phyloP scores from a whole-genome alignment of 139 green algal genomes.

The Picochlorum costavermella region DNA sequence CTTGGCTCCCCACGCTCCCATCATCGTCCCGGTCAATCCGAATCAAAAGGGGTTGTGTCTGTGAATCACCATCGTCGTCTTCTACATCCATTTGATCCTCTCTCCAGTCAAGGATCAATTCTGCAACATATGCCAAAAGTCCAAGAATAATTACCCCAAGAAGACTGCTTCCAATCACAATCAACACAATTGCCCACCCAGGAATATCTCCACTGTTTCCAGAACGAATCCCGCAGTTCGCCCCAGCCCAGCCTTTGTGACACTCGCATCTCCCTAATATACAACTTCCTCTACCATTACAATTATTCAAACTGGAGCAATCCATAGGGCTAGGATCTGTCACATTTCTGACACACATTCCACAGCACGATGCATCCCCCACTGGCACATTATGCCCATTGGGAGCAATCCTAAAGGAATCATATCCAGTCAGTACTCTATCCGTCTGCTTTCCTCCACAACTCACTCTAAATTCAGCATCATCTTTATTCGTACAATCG shows the following conservation, averaged over 20 bases:
- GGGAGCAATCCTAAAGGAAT: conserved; percentile 23
- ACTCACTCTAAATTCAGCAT: conserved; percentile 32
- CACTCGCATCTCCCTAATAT: conserved; percentile 53
- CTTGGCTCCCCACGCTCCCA: conserved; percentile 36
- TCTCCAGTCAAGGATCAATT: conserved; percentile 12
- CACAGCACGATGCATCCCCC: conserved; percentile 58
- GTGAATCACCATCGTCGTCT: conserved; percentile 20
- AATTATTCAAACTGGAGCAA: conserved; percentile 50
- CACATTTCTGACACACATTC: conserved; percentile 42
- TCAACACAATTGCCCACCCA: conserved; percentile 41
- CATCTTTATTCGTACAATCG: conserved; percentile 28
- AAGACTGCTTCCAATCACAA: conserved; percentile 34
- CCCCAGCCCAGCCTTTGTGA: conserved; percentile 39
- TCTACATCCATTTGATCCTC: not conserved
- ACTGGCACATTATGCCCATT: conserved; percentile 50
- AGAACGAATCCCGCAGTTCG: conserved; percentile 36
- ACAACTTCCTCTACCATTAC: conserved; percentile 48
- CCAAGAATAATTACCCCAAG: conserved; percentile 28
- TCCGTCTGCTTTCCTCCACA: conserved; percentile 39
- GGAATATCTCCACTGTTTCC: conserved; percentile 17
- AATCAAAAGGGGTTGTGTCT: conserved; percentile 31
- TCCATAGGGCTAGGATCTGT: conserved; percentile 28
- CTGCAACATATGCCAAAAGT: conserved; percentile 10
- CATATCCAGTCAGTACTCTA: conserved; percentile 35
- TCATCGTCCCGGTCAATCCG: conserved; percentile 34